These are phyloP conservation scores for Myrica gale DNA, from an alignment of 306 rosid genomes.

Conservation along the genomic window DNA sequence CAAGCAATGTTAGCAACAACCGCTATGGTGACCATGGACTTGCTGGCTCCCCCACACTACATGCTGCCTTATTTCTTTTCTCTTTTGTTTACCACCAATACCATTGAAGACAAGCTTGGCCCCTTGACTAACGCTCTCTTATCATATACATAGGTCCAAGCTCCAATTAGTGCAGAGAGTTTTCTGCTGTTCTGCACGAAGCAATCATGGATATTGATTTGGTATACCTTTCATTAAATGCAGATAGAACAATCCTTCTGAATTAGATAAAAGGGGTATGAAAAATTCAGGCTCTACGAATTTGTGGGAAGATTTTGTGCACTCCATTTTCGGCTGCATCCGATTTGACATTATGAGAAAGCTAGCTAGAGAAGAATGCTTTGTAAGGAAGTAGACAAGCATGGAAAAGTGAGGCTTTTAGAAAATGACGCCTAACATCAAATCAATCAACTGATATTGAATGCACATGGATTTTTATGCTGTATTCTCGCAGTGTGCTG, in stretches of 20 bases:
- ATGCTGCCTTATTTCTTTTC: neutral
- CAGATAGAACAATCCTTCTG: no score
- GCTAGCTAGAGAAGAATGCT: neutral
- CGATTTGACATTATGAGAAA: neutral
- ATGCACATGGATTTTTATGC: no score
- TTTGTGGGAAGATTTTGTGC: neutral
- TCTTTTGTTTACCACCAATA: neutral
- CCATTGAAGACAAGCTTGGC: no score
- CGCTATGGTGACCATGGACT: neutral
- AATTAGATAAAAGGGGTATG: neutral
- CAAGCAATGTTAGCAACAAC: neutral
- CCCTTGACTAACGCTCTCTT: no score
- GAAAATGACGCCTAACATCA: no score
- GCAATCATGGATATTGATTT: neutral
- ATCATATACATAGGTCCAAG: no score
- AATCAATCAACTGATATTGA: no score
- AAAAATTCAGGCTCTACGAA: neutral
- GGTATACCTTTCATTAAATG: no score
- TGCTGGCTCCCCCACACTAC: neutral
- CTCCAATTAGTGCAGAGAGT: neutral
- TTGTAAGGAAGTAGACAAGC: no score
- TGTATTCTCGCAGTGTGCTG: no score
- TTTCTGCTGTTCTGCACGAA: neutral
- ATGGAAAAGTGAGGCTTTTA: no score
- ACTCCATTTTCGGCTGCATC: neutral